These are phyloP conservation scores for Scenedesmus sp. DNA, from an alignment of 163 green algal genomes.

Conservation along the genomic window DNA sequence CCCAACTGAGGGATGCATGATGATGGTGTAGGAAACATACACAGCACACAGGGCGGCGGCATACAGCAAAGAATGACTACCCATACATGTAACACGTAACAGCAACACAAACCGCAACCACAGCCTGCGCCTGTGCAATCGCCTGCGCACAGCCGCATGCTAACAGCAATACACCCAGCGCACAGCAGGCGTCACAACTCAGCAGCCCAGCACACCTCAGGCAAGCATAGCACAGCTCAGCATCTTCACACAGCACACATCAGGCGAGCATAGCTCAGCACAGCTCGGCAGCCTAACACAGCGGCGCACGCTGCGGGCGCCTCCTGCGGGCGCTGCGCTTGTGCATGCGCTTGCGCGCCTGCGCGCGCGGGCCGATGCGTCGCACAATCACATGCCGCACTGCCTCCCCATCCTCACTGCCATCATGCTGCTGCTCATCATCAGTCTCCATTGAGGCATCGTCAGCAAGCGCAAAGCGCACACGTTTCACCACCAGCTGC, in stretches of 20 bases:
- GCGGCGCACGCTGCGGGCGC: slow-evolving; percentile 26
- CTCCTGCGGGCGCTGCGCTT: neutral
- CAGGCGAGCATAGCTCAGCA: neutral
- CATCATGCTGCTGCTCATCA: neutral
- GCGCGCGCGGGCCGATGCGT: neutral
- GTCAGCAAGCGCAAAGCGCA: slow-evolving; percentile 12
- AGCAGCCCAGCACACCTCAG: neutral
- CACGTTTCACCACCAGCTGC: neutral
- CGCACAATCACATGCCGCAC: neutral
- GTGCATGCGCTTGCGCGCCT: slow-evolving; percentile 47
- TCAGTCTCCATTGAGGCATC: neutral
- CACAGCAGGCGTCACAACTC: neutral
- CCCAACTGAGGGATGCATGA: neutral
- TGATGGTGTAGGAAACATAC: neutral
- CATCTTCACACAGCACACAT: neutral
- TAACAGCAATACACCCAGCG: neutral
- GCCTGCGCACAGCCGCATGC: neutral
- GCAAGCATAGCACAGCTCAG: neutral
- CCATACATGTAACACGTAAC: neutral
- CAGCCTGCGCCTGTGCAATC: neutral
- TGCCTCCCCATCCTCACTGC: neutral
- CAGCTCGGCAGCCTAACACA: neutral
- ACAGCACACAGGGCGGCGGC: neutral
- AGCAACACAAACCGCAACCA: neutral
- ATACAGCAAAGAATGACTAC: neutral